Conservation (phyloP, 192 early-diverging fungal genomes). For the Diversispora epigaea region DNA sequence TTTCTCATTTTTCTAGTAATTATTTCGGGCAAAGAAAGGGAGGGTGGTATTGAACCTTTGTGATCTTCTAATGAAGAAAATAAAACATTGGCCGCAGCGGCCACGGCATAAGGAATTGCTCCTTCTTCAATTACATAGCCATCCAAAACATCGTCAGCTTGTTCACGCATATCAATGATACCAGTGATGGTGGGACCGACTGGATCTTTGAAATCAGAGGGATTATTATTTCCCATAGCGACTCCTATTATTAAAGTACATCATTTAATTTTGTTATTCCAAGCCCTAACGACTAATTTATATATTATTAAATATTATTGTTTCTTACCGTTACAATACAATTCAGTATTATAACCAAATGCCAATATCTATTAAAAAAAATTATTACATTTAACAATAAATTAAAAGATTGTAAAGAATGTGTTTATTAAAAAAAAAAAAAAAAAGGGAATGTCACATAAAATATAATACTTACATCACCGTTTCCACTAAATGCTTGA, state of each 20-base stretch:
- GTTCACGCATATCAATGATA: conserved; percentile 43
- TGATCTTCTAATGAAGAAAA: conserved; percentile 24
- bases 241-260: conserved; percentile 32
- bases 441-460: neutral
- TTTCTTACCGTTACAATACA: conserved; percentile 1
- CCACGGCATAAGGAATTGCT: conserved; percentile 37
- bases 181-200: conserved; percentile 50
- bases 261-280: no score
- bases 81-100: conserved; percentile 24
- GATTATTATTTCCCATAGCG: conserved; percentile 39
- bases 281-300: neutral
- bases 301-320: neutral
- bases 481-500: conserved; percentile 48
- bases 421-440: neutral
- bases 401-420: neutral
- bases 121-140: conserved; percentile 52
- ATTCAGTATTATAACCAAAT: conserved; percentile 22
- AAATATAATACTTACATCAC: conserved; percentile 44
- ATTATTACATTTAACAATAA: neutral
- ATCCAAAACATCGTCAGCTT: conserved; percentile 40
- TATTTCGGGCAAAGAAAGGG: conserved; percentile 34
- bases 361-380: conserved; percentile 24
- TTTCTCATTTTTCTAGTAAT: conserved; percentile 34
- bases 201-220: conserved; percentile 17
- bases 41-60: conserved; percentile 30